Conservation (phyloP, 1,139 yeast species). For the Magnusiomyces ingens region DNA sequence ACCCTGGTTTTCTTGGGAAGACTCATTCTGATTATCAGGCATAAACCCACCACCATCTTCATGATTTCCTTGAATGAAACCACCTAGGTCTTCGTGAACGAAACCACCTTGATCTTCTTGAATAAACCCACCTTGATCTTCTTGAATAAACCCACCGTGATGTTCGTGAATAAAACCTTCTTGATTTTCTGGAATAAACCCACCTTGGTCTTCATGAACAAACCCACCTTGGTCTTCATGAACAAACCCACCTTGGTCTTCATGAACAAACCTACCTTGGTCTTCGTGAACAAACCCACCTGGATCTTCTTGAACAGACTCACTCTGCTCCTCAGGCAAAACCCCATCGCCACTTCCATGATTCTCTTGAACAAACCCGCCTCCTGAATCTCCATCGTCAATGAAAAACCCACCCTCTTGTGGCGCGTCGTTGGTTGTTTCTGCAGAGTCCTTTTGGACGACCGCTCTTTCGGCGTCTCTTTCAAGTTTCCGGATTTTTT, state of each 20-base stretch:
- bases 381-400: constrained; percentile 6
- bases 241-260: constrained; percentile 5
- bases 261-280: too few species aligned
- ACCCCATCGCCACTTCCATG: background rate
- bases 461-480: background rate
- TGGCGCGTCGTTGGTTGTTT: background rate
- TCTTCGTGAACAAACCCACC: background rate
- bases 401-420: background rate
- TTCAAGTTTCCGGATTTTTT: background rate
- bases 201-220: background rate
- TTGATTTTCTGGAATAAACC: background rate
- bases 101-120: too few species aligned
- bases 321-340: background rate
- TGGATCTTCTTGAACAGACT: background rate
- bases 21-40: constrained; percentile 6
- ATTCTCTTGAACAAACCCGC: background rate
- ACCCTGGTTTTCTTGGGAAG: too few species aligned
- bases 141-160: constrained; percentile 6
- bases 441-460: background rate
- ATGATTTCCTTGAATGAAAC: background rate
- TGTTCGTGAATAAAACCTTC: background rate
- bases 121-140: constrained; percentile 6
- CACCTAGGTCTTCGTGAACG: background rate
- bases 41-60: constrained; percentile 9
- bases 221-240: constrained; percentile 5